phyloP scores from a whole-genome alignment of 352 stramenopile species.

The Thalassiosira allenii region DNA sequence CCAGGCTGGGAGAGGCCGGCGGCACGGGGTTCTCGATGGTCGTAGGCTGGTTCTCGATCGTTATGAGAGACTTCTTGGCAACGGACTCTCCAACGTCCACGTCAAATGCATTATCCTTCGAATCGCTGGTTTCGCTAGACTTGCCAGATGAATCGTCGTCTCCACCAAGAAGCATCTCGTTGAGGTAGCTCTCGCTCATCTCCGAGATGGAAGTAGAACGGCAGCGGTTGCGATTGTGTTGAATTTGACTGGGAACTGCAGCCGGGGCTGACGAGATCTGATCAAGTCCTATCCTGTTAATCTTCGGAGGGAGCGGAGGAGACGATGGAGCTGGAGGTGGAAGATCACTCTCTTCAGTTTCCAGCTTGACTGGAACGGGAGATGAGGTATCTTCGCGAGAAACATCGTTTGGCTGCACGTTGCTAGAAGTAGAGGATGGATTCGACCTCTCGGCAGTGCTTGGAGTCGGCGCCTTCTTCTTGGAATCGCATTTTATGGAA shows the following conservation, averaged over 20 bases:
- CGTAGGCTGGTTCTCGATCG: constrained; percentile 33
- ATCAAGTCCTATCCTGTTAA: constrained; percentile 31
- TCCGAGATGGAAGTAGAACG: constrained; percentile 56
- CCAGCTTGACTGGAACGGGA: too few species aligned
- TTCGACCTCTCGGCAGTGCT: too few species aligned
- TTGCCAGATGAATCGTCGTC: constrained; percentile 13
- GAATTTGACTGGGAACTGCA: constrained; percentile 28
- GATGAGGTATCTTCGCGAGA: too few species aligned
- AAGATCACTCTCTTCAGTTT: too few species aligned
- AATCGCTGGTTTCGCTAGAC: background rate
- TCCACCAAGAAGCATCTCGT: constrained; percentile 20
- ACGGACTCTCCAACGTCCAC: background rate
- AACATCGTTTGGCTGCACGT: too few species aligned
- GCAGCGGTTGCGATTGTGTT: constrained; percentile 36
- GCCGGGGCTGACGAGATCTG: background rate
- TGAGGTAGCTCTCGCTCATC: constrained; percentile 48
- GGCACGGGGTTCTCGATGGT: background rate
- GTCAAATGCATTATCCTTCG: background rate
- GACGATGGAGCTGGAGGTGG: constrained; percentile 2
- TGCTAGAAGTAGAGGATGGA: too few species aligned
- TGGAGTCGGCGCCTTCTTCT: too few species aligned
- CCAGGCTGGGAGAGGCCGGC: background rate
- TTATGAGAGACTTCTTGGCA: constrained; percentile 19
- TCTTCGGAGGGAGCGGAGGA: constrained; percentile 38
- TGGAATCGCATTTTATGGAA: too few species aligned